These are phyloP conservation scores for Spergularia azorica DNA, from an alignment of 179 eudicot genomes.

Conservation along the genomic window DNA sequence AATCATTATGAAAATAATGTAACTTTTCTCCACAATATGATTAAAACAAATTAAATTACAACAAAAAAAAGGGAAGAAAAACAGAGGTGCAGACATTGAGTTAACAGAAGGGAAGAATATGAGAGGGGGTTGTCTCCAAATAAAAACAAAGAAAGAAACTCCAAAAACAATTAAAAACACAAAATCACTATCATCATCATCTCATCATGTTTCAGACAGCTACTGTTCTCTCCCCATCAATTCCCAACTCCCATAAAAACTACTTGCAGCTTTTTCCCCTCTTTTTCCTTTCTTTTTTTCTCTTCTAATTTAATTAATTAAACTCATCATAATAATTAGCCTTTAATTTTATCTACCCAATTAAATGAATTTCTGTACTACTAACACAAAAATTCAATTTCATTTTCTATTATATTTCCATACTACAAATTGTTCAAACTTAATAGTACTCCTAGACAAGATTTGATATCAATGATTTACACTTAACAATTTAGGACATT, in stretches of 20 bases:
- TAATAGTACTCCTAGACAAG: too few relatives aligned
- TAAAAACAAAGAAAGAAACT: constrained; percentile 22
- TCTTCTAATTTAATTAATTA: background rate
- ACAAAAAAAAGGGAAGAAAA: background rate
- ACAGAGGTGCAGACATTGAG: constrained; percentile 14
- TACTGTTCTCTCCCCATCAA: constrained; percentile 17
- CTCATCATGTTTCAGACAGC: constrained; percentile 27
- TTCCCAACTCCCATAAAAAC: constrained; percentile 16
- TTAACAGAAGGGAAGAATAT: constrained; percentile 24
- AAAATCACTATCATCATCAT: constrained; percentile 18
- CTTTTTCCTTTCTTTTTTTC: background rate
- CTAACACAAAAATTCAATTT: too few relatives aligned
- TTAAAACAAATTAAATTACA: too few relatives aligned
- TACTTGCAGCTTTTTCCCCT: constrained; percentile 11
- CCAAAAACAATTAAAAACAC: background rate
- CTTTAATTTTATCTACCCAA: background rate
- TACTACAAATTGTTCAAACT: too few relatives aligned
- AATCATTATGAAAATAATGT: too few relatives aligned
- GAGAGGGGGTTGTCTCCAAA: constrained; percentile 24
- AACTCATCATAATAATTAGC: too few relatives aligned
- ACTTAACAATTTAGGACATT: too few relatives aligned
- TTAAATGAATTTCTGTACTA: background rate
- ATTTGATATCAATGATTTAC: too few relatives aligned
- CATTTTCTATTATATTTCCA: too few relatives aligned
- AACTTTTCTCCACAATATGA: background rate